phyloP scores from a whole-genome alignment of 2,329 filamentous ascomycete species.

The Alternaria alternata region DNA sequence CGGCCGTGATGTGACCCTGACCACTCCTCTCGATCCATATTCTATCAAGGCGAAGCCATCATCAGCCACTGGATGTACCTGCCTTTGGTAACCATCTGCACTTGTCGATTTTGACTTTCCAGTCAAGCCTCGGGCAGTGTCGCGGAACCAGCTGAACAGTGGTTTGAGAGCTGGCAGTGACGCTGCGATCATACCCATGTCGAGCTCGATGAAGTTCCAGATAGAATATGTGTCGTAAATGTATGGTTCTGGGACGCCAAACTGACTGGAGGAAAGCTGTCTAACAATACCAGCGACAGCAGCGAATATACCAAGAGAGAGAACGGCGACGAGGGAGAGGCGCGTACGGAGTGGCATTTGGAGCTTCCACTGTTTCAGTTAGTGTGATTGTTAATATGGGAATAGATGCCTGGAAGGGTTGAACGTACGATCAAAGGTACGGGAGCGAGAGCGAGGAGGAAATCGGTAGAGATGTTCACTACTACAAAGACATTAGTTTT shows the following conservation, averaged over 20 bases:
- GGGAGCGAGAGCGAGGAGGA: slow-evolving; percentile 54
- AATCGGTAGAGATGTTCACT: slow-evolving; percentile 53
- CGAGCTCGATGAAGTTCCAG: slow-evolving; percentile 58
- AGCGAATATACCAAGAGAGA: slow-evolving; percentile 53
- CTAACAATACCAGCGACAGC: slow-evolving; percentile 56
- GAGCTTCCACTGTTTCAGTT: slow-evolving; percentile 43
- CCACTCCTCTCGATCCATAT: not conserved
- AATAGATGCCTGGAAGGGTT: not conserved
- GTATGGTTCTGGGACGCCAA: slow-evolving; percentile 48
- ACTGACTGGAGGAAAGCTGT: slow-evolving; percentile 49
- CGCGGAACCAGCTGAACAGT: slow-evolving; percentile 31
- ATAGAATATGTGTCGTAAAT: slow-evolving; percentile 54
- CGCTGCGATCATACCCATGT: slow-evolving; percentile 55
- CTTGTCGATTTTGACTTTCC: not conserved
- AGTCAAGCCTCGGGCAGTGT: slow-evolving; percentile 23
- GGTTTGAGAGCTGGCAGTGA: slow-evolving; percentile 54
- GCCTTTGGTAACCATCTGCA: not conserved
- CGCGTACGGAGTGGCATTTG: slow-evolving; percentile 56
- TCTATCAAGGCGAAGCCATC: not conserved
- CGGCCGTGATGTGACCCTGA: not conserved
- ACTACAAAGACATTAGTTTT: slow-evolving; percentile 17
- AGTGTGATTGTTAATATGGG: not conserved
- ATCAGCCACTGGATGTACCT: not conserved
- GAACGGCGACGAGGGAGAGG: slow-evolving; percentile 47
- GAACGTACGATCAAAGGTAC: slow-evolving; percentile 51